Evolutionary conservation across 2,329 filamentous ascomycete genomes (phyloP), one percentile per base, ranked within the genome.

Genomic region (Phialocephala subalpina): DNA sequence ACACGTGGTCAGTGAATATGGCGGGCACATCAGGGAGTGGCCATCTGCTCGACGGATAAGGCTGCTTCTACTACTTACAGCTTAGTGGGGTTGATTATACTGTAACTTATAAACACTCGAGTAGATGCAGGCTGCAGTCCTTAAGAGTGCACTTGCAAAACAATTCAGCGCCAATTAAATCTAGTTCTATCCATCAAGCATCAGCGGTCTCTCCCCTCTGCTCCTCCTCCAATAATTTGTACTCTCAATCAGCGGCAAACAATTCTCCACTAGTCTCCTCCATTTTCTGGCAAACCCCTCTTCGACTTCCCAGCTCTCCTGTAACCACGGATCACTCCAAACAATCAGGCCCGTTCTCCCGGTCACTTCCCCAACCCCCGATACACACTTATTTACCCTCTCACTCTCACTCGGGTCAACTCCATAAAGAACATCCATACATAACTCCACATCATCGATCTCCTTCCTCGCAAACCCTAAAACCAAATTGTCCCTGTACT

Each of bases 261-360:
- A 83, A 0, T 77, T 80, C 0, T 68, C 68, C 0, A 82, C 49
- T 11, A 82, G 60, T 74, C 77, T 77, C 1, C 70, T 76, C 81
- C 82, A 86, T 67, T 84, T 85, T 47, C 73, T 74, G 1, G 82
- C 68, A 67, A 87, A 85, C 0, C 66, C 63, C 9, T 78, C 76
- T 0, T 78, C 83, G 1, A 81, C 75, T 67, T 86, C 84, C 84
- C 84, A 86, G 11, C 78, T 80, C 0, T 67, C 66, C 2, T 76
- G 63, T 40, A 84, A 78, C 75, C 79, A 81, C 0, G 83, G 76
- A 6, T 83, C 80, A 0, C 82, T 81, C 84, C 83, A 86, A 1
- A 85, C 80, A 14, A 85, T 75, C 1, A 86, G 49, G 1, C 75
- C 78, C 12, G 77, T 73, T 58, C 69, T 71, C 22, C 72, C 64